Evolutionary conservation across 2,329 filamentous ascomycete genomes (phyloP), one percentile per base, ranked within the genome.

Genomic region (Penicillium crustosum): DNA sequence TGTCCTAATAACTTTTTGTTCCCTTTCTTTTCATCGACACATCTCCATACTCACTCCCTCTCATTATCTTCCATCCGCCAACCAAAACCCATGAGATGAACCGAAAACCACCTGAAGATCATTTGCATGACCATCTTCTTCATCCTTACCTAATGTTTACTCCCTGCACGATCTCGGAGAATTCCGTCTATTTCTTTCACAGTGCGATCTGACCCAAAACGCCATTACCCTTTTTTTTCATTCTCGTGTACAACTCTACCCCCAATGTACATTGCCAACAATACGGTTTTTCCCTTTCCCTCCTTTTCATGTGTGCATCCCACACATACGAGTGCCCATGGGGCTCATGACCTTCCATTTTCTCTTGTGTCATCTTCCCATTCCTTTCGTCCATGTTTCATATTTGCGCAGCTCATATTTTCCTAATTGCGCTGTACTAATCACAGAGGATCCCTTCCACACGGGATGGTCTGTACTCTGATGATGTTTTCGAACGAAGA

Each of bases 361-460:
- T 53, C 35, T 36, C 25, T 47, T 51, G 49, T 57, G 38, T 52
- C 41, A 19, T 59, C 50, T 49, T 53, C 53, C 44, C 36, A 58
- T 64, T 58, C 36, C 55, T 55, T 62, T 62, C 48, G 23, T 42
- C 41, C 58, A 52, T 64, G 60, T 64, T 61, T 55, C 60, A 67
- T 67, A 67, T 61, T 64, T 60, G 65, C 63, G 61, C 62, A 49
- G 59, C 47, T 49, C 59, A 66, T 63, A 66, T 61, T 45, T 45
- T 55, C 43, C 61, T 67, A 67, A 66, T 66, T 63, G 60, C 57
- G 63, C 65, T 64, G 54, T 64, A 63, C 58, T 62, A 62, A 54
- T 62, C 50, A 58, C 45, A 55, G 58, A 45, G 55, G 57, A 43
- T 33, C 48, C 35, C 49, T 42, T 50, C 29, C 27, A 47, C 45